Evolutionary conservation across 768 basidiomycete genomes (phyloP).

Genomic region (Pleurotus tuber-regium): DNA sequence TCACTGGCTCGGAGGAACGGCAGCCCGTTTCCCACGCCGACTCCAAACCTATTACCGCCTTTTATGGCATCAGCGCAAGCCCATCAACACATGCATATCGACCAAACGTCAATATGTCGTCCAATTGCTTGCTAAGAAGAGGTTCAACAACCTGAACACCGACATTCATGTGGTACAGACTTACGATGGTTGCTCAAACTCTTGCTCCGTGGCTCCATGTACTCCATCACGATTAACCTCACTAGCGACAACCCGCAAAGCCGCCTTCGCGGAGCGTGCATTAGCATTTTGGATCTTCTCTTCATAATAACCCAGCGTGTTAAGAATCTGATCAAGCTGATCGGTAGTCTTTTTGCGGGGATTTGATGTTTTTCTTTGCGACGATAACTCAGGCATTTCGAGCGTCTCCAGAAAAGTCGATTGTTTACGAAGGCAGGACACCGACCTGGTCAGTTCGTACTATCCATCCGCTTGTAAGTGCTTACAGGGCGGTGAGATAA

Average conservation of each 20-base stretch:
- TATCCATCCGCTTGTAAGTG: constrained; percentile 22
- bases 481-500: no score
- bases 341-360: constrained; percentile 31
- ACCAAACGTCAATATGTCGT: constrained; percentile 52
- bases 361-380: constrained; percentile 19
- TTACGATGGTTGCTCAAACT: constrained; percentile 41
- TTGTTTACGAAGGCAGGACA: constrained; percentile 47
- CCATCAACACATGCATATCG: constrained; percentile 55
- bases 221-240: constrained; percentile 65
- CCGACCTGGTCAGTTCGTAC: constrained; percentile 68
- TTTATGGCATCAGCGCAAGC: constrained; percentile 49
- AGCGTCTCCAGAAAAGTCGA: constrained; percentile 39
- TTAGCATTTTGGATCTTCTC: constrained; percentile 43
- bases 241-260: constrained; percentile 54
- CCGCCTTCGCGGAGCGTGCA: constrained; percentile 48
- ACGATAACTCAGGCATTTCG: constrained; percentile 24
- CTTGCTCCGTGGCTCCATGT: constrained; percentile 30
- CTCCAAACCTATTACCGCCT: not conserved
- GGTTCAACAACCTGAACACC: constrained; percentile 17
- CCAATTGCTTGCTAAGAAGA: constrained; percentile 37
- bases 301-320: constrained; percentile 51
- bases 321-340: constrained; percentile 40
- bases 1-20: constrained; percentile 39
- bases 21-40: constrained; percentile 30
- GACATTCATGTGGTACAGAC: constrained; percentile 28